Base-by-base conservation (phyloP, 2,329 filamentous ascomycete genomes). In the Apiospora aurea region DNA sequence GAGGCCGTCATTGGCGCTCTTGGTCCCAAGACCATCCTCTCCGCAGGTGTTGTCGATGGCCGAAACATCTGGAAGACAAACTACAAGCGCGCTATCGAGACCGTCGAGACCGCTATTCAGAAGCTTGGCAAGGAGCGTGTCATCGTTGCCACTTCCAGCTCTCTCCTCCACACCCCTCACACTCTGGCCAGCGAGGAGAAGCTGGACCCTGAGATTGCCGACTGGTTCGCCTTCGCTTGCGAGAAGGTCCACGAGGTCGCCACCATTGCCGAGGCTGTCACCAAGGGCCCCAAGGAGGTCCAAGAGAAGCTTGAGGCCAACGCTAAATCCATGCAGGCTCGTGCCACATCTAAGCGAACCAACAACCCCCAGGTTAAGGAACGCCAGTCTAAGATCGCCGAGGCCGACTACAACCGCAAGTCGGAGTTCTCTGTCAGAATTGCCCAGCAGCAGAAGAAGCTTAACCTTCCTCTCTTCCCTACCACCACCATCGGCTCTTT, bases 21-120 rank as follows among this genome's bases (percentile, higher is more conserved):
- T 76, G 95, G 94, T 83, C 86, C 94, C 83, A 94, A 95, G 84
- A 97, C 97, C 83, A 85, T 95, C 78, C 92, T 99, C 77, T 99
- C 96, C 77, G 93, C 92, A 76, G 96, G 96, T 94, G 93, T 99
- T 79, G 96, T 99, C 77, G 95, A 99, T 80, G 96, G 96, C 80
- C 95, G 96, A 81, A 99, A 99, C 91, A 98, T 99, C 89, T 99
- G 96, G 96, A 99, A 99, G 94, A 98, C 95, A 87, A 97, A 98
- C 92, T 93, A 98, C 88, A 93, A 97, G 91, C 91, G 91, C 80
- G 95, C 96, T 81, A 97, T 99, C 76, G 95, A 96, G 88, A 90
- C 87, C 76, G 93, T 96, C 74, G 94, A 98, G 91, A 88, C 90
- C 73, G 96, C 96, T 76, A 88, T 98, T 80, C 94, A 98, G 88